A percentile compares a stretch with the other conserved stretches of the same genome.
phyloP scores from a whole-genome alignment of 768 basidiomycete species.

The Mrakia gelida region DNA sequence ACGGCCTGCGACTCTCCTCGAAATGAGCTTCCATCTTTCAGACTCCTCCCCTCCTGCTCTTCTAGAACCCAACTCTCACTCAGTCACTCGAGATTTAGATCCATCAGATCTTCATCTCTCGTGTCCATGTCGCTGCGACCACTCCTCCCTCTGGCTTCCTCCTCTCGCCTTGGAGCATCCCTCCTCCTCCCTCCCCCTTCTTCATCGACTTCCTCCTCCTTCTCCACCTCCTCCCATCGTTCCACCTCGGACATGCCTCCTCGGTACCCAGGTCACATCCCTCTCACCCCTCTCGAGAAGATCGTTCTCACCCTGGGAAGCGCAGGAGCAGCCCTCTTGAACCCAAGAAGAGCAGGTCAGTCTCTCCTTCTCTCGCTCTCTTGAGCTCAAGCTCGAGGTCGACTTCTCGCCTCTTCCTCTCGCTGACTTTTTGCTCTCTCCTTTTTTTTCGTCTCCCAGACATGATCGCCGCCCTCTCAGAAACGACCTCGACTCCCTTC shows the following conservation, averaged over 20 bases:
- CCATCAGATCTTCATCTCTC: neutral
- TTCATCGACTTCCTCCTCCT: neutral
- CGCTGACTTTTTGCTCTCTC: conserved; percentile 17
- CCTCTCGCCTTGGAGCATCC: neutral
- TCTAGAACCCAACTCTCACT: neutral
- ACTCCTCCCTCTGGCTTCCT: neutral
- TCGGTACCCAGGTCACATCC: conserved; percentile 47
- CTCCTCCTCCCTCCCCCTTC: conserved; percentile 2
- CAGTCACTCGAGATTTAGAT: neutral
- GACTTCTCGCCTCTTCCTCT: conserved; percentile 8
- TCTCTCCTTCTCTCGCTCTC: conserved; percentile 5
- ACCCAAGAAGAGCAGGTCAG: conserved; percentile 81
- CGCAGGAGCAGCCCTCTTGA: conserved; percentile 70
- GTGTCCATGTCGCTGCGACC: neutral
- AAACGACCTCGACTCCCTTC: conserved; percentile 78
- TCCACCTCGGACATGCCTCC: conserved; percentile 26
- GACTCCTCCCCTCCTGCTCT: neutral
- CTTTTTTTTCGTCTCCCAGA: conserved; percentile 52
- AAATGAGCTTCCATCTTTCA: neutral
- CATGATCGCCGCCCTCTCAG: conserved; percentile 90
- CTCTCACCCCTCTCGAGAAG: conserved; percentile 75
- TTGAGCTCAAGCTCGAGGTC: neutral
- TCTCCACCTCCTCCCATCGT: neutral
- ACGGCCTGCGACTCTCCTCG: neutral
- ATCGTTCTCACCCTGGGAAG: conserved; percentile 80